Conservation (phyloP, 768 basidiomycete genomes). For the Lactifluus volemus region DNA sequence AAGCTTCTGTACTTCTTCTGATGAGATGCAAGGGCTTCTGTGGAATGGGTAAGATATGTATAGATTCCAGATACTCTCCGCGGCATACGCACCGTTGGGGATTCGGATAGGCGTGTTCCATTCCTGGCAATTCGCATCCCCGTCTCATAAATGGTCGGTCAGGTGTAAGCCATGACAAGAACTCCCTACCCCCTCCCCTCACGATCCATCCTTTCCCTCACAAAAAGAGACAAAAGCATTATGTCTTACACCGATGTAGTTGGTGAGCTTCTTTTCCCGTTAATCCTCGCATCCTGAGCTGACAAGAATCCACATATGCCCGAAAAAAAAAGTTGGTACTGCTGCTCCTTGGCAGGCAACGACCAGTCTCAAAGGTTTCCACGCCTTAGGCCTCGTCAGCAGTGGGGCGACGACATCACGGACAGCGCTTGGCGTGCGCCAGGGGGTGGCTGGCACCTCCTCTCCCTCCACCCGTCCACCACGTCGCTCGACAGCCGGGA, state of each 20-base stretch:
- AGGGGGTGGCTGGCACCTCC: background rate
- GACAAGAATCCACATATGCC: background rate
- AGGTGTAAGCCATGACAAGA: background rate
- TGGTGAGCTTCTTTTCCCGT: background rate
- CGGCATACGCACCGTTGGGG: background rate
- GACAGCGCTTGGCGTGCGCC: background rate
- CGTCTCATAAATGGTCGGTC: background rate
- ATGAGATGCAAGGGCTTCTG: background rate
- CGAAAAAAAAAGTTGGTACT: background rate
- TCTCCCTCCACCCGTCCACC: background rate
- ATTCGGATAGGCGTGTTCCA: background rate
- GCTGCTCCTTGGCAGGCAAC: background rate
- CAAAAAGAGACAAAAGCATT: background rate
- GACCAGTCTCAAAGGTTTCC: background rate
- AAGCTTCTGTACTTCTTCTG: background rate
- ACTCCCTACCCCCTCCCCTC: background rate
- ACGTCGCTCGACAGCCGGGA: background rate
- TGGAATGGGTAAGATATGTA: background rate
- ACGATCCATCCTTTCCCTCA: background rate
- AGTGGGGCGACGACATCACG: background rate
- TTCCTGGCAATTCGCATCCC: background rate
- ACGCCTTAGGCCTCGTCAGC: background rate
- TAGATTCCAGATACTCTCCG: background rate
- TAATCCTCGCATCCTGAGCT: background rate
- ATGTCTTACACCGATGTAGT: conserved; percentile 2